A percentile compares a stretch with the other conserved stretches of the same genome.
phyloP scores from a whole-genome alignment of 768 basidiomycete species.

The Auricularia cornea region DNA sequence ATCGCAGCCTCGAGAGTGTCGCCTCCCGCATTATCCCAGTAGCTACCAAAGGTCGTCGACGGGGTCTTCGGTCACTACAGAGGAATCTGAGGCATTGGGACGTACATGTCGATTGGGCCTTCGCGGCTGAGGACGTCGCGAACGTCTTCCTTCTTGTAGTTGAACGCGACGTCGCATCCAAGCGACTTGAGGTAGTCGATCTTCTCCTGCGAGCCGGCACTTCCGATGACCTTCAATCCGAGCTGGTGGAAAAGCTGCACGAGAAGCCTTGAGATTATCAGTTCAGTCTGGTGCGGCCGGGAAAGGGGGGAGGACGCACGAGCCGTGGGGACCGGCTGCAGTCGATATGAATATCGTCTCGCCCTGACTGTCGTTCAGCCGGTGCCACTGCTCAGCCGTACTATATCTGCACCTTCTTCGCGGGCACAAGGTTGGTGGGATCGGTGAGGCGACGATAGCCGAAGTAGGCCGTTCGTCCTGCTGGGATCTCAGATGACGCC shows the following conservation, averaged over 20 bases:
- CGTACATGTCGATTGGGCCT: conserved; percentile 49
- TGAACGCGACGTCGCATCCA: conserved; percentile 65
- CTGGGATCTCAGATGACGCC: neutral
- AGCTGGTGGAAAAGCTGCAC: conserved; percentile 36
- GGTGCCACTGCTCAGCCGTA: too few relatives aligned
- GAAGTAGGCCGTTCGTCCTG: conserved; percentile 9
- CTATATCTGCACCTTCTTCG: conserved; percentile 18
- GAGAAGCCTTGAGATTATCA: conserved; percentile 18
- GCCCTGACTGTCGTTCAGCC: conserved; percentile 10
- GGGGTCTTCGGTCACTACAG: too few relatives aligned
- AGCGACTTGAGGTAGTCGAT: conserved; percentile 49
- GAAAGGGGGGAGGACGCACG: conserved; percentile 8
- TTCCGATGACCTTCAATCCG: conserved; percentile 57
- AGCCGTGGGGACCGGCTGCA: conserved; percentile 28
- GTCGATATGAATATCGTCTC: conserved; percentile 29
- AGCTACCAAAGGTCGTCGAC: too few relatives aligned
- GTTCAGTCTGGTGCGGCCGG: neutral
- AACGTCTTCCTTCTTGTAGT: conserved; percentile 57
- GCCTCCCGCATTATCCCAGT: conserved; percentile 27
- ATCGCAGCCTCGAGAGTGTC: conserved; percentile 21
- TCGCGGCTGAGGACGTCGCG: conserved; percentile 44
- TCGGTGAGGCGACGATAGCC: conserved; percentile 12
- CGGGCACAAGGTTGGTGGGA: conserved; percentile 12
- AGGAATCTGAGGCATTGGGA: too few relatives aligned
- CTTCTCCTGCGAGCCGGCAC: conserved; percentile 68